Base-by-base conservation (phyloP, 2,329 filamentous ascomycete genomes). In the Verticillium albo-atrum region DNA sequence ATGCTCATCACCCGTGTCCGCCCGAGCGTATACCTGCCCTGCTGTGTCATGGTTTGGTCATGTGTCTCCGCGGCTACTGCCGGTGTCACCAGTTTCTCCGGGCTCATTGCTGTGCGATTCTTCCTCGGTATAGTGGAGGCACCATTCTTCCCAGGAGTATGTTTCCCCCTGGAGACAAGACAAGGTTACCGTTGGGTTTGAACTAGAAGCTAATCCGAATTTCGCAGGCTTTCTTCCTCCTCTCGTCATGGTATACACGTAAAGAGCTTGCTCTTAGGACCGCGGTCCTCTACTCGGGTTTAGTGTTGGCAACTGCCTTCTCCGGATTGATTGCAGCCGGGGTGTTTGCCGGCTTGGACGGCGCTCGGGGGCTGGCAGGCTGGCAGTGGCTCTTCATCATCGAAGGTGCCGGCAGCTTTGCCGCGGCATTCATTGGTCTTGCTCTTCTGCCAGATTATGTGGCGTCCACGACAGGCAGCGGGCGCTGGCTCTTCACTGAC, bases 11-110 rank as follows among this genome's bases (percentile, higher is more conserved):
- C 83, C 0, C 73, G 79, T 4, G 71, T 84, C 30, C 74, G 77
- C 10, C 84, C 84, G 1, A 81, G 80, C 2, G 59, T 81, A 1
- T 87, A 85, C 61, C 75, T 87, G 1, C 75, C 80, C 0, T 68
- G 71, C 0, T 77, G 77, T 0, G 81, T 82, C 67, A 72, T 75
- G 64, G 68, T 72, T 10, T 80, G 67, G 71, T 78, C 67, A 15
- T 69, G 70, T 57, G 73, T 74, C 30, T 78, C 67, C 50, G 76
- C 75, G 0, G 74, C 79, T n/a, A 83, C 82, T 26, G 78, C 80
- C 0, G 78, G 77, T 1, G 72, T 74, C 3, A 69, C 74, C 5
- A 75, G 65, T 10, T 83, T 81, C 42, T 62, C 66, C 0, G 71
- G 75, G 20, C 68, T 84, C 0, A 65, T 83, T 3, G 74, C 73